Evolutionary conservation across 192 early-diverging fungal species (phyloP).

Genomic region (Mycoemilia scoparia): DNA sequence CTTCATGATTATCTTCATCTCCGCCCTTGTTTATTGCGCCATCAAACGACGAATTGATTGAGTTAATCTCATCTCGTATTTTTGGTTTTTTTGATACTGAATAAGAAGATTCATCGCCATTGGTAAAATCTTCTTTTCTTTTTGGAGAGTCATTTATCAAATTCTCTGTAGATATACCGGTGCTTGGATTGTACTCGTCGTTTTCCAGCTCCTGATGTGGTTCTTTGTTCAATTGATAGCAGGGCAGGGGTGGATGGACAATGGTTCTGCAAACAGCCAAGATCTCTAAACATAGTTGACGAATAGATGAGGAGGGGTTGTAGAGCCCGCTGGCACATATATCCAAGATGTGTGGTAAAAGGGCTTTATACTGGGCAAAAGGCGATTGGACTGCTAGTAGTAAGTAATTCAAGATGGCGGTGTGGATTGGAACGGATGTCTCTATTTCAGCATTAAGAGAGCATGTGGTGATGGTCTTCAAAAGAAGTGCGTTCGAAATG

Average conservation of each 20-base stretch:
- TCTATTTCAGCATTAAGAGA: constrained; percentile 11
- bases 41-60: no score
- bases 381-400: constrained; percentile 23
- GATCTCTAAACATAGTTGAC: constrained; percentile 4
- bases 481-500: constrained; percentile 15
- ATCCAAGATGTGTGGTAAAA: constrained; percentile 19
- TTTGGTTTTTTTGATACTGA: no score
- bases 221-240: no score
- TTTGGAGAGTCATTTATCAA: no score
- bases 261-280: constrained; percentile 14
- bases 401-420: constrained; percentile 10
- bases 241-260: constrained; percentile 19
- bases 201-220: no score
- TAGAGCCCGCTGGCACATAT: constrained; percentile 13
- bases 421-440: constrained; percentile 7
- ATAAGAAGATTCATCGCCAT: no score
- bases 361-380: constrained; percentile 21
- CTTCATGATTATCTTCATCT: no score
- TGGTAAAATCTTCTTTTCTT: no score
- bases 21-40: no score
- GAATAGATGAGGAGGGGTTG: constrained; percentile 8
- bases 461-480: constrained; percentile 9
- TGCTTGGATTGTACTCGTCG: no score
- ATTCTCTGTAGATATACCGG: no score
- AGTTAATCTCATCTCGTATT: no score